Percentiles rank a stretch among this genome's conserved stretches.
Evolutionary conservation across 371 early-diverging fungal species (phyloP).

Genomic region (Rhizopus delemar): DNA sequence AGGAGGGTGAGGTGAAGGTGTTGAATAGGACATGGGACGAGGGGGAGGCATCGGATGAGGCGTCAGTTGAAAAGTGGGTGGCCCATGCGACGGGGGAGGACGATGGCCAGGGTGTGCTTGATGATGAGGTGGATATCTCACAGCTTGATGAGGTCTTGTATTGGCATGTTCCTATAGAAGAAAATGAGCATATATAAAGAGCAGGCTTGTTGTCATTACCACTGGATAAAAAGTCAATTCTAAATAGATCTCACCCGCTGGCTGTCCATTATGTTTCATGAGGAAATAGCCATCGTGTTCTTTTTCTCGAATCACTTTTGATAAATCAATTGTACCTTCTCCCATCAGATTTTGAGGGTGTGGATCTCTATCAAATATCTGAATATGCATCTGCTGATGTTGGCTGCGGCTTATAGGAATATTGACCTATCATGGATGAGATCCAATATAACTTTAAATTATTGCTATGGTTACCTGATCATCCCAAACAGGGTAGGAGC

Average conservation of each 20-base stretch:
- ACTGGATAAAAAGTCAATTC: conserved; percentile 43
- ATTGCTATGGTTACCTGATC: conserved; percentile 23
- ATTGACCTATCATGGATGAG: conserved; percentile 15
- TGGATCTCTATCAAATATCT: conserved; percentile 33
- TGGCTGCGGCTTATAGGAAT: conserved; percentile 23
- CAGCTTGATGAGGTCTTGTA: conserved; percentile 23
- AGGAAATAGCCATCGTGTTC: conserved; percentile 41
- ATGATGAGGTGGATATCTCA: conserved; percentile 21
- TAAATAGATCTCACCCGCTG: conserved; percentile 33
- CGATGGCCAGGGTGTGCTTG: not conserved
- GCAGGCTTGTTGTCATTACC: not conserved
- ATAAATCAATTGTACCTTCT: conserved; percentile 28
- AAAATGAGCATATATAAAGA: conserved; percentile 1
- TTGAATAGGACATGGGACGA: not conserved
- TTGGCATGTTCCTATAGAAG: conserved; percentile 14
- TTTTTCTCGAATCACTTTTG: conserved; percentile 28
- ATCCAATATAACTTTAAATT: not conserved
- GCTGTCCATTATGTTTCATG: conserved; percentile 16
- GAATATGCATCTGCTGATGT: conserved; percentile 21
- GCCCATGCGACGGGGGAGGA: not conserved
- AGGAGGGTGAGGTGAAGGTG: not conserved
- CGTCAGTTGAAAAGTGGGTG: too few relatives aligned
- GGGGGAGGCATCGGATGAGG: not conserved
- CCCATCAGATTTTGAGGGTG: conserved; percentile 32
- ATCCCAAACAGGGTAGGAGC: conserved; percentile 32